phyloP scores from a whole-genome alignment of 148 eudicot species.

The Vaccinium darrowii region DNA sequence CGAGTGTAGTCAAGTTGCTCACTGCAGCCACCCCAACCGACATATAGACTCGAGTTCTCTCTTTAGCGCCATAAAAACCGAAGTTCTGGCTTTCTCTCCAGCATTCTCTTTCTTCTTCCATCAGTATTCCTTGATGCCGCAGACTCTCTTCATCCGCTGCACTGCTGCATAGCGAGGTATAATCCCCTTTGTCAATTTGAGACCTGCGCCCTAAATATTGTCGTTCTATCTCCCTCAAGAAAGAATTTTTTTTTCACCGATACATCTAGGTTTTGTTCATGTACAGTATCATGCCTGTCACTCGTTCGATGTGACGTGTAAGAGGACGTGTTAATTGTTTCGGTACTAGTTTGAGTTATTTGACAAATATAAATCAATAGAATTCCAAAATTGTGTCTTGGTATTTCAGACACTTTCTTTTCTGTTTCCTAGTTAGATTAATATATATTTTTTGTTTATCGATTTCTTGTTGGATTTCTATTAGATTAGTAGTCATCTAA shows the following conservation, averaged over 20 bases:
- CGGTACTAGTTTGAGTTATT: not conserved
- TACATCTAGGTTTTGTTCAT: not conserved
- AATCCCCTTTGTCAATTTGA: not conserved
- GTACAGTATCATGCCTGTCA: not conserved
- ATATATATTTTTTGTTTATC: no score
- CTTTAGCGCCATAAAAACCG: not conserved
- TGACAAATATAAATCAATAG: no score
- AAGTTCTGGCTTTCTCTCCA: not conserved
- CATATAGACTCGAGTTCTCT: no score
- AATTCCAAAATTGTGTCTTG: no score
- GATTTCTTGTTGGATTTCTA: no score
- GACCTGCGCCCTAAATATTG: not conserved
- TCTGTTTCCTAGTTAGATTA: no score
- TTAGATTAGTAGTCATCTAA: no score
- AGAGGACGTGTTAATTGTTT: not conserved
- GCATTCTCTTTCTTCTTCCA: not conserved
- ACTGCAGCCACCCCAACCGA: no score
- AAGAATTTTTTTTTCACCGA: not conserved
- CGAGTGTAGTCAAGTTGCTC: no score
- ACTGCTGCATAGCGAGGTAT: not conserved
- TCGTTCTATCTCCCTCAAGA: not conserved
- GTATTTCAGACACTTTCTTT: no score
- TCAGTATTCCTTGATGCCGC: not conserved
- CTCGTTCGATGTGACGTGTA: not conserved
- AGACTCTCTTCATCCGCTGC: not conserved